Evolutionary conservation across 2,329 filamentous ascomycete genomes (phyloP), one percentile per base, ranked within the genome.

Genomic region (Aureobasidium sp.): DNA sequence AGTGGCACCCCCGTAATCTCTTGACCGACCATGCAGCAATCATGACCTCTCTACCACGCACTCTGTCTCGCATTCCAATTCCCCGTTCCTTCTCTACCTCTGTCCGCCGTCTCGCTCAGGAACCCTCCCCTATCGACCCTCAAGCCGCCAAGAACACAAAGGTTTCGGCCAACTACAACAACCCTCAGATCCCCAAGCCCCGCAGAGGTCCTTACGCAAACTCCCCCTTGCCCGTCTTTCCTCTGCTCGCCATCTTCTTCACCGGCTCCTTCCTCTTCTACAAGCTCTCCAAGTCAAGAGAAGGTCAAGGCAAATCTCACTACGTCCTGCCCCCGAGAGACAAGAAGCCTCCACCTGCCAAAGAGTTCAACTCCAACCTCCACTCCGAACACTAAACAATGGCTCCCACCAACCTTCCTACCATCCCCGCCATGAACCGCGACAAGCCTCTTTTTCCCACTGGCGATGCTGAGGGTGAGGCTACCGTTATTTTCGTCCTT

Each of bases 401-500:
- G 65, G 46, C 66, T 50, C 61, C 67, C 8, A 63, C 60, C 41
- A 63, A 67, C 26, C 61, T 63, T 60, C 70, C 68, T 15, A 65
- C 69, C 61, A 77, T 78, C 71, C 75, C 76, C 64, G 77, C 79
- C 66, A 80, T 82, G 34, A 73, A 78, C 65, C 87, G 87, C 74
- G 72, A 75, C 48, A 77, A 79, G 60, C 88, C 92, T 5, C 85
- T 85, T 71, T 97, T 96, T 82, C 87, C 84, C 63, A 78, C 87
- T 55, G 70, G 71, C 60, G 64, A 57, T 34, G 52, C 63, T 5
- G 24, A 46, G 1, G 71, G 84, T 62, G 82, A 92, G 64, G 90
- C 95, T 36, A 94, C 91, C n/a, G 92, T 97, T 63, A 80, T 99
- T 75, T 97, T 96, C 80, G 91, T 97, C 66, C 91, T 99, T 65